Conservation (phyloP, 1,284 basidiomycete species). For the Coniferiporia sulphurascens region DNA sequence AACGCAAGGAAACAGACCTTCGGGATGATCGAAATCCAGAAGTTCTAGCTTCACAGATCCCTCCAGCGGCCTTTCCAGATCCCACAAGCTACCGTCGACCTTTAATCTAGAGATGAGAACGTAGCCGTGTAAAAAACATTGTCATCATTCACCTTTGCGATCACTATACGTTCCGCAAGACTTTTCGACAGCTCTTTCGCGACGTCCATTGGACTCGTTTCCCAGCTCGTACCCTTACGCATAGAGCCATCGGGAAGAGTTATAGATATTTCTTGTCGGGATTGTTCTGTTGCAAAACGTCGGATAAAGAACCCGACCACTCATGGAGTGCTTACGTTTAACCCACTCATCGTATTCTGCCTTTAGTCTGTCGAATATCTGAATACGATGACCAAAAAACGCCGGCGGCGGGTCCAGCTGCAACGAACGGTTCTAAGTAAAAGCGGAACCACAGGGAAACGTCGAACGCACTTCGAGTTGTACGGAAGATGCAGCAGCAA, state of each 20-base stretch:
- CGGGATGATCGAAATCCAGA: constrained; percentile 92
- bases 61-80: constrained; percentile 92
- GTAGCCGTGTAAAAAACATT: neutral
- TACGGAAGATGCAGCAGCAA: constrained; percentile 41
- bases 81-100: constrained; percentile 92
- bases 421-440: neutral
- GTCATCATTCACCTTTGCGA: constrained; percentile 69
- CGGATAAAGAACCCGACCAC: neutral
- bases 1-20: constrained; percentile 52
- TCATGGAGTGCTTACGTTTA: constrained; percentile 46
- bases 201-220: constrained; percentile 93
- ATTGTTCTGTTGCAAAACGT: constrained; percentile 55
- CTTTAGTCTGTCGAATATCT: constrained; percentile 88
- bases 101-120: constrained; percentile 26
- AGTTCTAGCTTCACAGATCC: constrained; percentile 77
- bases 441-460: neutral
- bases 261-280: constrained; percentile 78
- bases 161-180: constrained; percentile 86
- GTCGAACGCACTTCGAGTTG: constrained; percentile 52
- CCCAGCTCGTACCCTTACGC: constrained; percentile 85
- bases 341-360: constrained; percentile 81
- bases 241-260: constrained; percentile 87
- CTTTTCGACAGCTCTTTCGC: constrained; percentile 87
- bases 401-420: constrained; percentile 81
- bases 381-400: constrained; percentile 87